Evolutionary conservation across 2,329 filamentous ascomycete species (phyloP).

Genomic region (Chalara sp.): DNA sequence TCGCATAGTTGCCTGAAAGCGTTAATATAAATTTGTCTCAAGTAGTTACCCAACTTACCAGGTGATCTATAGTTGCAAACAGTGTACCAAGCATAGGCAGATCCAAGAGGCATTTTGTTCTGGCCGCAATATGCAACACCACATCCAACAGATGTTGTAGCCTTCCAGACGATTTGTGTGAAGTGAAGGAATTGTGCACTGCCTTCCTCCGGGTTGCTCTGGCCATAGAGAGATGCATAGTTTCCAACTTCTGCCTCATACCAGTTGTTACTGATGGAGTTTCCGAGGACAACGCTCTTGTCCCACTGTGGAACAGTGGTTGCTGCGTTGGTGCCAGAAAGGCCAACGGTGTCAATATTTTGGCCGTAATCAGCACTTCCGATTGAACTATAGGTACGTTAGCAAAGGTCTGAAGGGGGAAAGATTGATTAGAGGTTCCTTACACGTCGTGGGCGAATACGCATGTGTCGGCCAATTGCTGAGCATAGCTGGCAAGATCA

Average conservation of each 20-base stretch:
- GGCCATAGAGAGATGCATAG: conserved; percentile 46
- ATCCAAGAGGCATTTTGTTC: conserved; percentile 49
- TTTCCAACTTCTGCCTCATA: conserved; percentile 71
- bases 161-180: conserved; percentile 67
- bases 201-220: conserved; percentile 46
- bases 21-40: neutral
- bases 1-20: neutral
- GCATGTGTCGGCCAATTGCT: conserved; percentile 58
- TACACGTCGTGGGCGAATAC: conserved; percentile 72
- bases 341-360: conserved; percentile 71
- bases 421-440: conserved; percentile 29
- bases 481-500: conserved; percentile 56
- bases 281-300: conserved; percentile 48
- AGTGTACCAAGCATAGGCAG: conserved; percentile 72
- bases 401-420: conserved; percentile 17
- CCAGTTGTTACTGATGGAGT: conserved; percentile 75
- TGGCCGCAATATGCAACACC: conserved; percentile 38
- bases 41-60: neutral
- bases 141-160: conserved; percentile 57
- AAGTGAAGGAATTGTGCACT: conserved; percentile 49
- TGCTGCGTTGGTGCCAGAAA: conserved; percentile 30
- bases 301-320: conserved; percentile 34
- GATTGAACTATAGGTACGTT: conserved; percentile 37
- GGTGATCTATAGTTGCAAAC: conserved; percentile 11
- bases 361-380: conserved; percentile 72